phyloP scores from a whole-genome alignment of 495 filamentous ascomycete species.

The Xylaria bambusicola region DNA sequence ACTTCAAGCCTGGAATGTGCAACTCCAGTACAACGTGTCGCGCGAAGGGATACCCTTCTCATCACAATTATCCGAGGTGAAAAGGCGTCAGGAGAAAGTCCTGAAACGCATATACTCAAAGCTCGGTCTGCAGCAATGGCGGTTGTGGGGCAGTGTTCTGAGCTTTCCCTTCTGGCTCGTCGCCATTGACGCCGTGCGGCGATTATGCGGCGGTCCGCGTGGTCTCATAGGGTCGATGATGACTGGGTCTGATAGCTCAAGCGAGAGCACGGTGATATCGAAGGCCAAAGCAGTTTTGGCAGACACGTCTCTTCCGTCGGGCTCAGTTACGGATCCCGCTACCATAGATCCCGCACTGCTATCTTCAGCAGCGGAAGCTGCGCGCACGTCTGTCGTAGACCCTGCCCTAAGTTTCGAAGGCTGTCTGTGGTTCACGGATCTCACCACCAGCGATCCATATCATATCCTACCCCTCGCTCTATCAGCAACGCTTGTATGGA shows the following conservation, averaged over 20 bases:
- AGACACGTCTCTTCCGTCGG: not conserved
- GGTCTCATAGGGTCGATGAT: constrained; percentile 54
- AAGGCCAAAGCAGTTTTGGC: no score
- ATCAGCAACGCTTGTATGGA: constrained; percentile 48
- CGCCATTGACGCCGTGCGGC: constrained; percentile 66
- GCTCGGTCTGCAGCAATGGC: constrained; percentile 56
- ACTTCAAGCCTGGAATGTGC: constrained; percentile 48
- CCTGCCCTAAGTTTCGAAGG: constrained; percentile 66
- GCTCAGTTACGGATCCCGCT: not conserved
- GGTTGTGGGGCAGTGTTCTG: constrained; percentile 41
- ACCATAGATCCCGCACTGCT: not conserved
- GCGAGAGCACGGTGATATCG: constrained; percentile 10
- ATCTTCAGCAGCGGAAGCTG: constrained; percentile 7
- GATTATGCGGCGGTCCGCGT: constrained; percentile 58
- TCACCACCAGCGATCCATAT: constrained; percentile 68
- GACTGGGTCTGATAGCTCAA: constrained; percentile 18
- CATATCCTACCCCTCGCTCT: constrained; percentile 66
- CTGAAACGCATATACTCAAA: constrained; percentile 41
- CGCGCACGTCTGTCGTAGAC: constrained; percentile 39
- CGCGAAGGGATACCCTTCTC: constrained; percentile 14
- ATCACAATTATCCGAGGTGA: constrained; percentile 21
- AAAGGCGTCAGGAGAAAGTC: constrained; percentile 33
- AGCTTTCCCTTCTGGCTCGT: constrained; percentile 70
- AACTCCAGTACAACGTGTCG: constrained; percentile 30
- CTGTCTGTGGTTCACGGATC: constrained; percentile 77